Evolutionary conservation across 768 basidiomycete genomes (phyloP).

Genomic region (Hirschioporus abietinus): DNA sequence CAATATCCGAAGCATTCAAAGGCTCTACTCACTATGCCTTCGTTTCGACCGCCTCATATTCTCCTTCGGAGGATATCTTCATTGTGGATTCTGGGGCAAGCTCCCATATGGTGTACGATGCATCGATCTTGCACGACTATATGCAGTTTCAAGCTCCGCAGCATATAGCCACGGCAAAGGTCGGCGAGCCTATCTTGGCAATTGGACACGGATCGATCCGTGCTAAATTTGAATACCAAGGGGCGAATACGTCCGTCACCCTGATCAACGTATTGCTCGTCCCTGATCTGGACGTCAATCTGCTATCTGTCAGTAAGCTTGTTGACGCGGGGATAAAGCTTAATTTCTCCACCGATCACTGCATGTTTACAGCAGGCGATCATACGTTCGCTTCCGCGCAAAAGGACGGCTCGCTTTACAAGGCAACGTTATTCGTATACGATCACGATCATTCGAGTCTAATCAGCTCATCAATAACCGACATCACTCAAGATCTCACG

Average conservation of each 20-base stretch:
- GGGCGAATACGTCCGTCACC: constrained; percentile 13
- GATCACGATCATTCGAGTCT: too few relatives aligned
- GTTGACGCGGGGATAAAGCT: constrained; percentile 9
- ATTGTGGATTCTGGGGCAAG: constrained; percentile 19
- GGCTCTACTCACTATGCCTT: too few relatives aligned
- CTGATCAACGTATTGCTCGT: constrained; percentile 22
- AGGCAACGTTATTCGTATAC: too few relatives aligned
- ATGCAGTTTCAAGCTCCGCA: neutral
- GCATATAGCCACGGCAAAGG: constrained; percentile 12
- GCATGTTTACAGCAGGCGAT: too few relatives aligned
- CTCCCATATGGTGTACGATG: constrained; percentile 21
- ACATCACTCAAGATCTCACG: too few relatives aligned
- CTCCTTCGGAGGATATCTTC: too few relatives aligned
- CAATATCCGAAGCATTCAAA: too few relatives aligned
- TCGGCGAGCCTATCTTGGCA: constrained; percentile 16
- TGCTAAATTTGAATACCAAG: constrained; percentile 12
- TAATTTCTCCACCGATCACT: too few relatives aligned
- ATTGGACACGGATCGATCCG: constrained; percentile 18
- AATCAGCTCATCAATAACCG: too few relatives aligned
- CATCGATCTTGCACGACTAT: constrained; percentile 16
- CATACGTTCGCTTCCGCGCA: too few relatives aligned
- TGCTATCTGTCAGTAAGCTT: constrained; percentile 20
- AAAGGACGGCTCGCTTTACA: too few relatives aligned
- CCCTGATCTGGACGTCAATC: constrained; percentile 23
- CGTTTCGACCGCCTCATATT: too few relatives aligned